Evolutionary conservation across 345 rosid species (phyloP).

Genomic region (Pistacia atlantica): DNA sequence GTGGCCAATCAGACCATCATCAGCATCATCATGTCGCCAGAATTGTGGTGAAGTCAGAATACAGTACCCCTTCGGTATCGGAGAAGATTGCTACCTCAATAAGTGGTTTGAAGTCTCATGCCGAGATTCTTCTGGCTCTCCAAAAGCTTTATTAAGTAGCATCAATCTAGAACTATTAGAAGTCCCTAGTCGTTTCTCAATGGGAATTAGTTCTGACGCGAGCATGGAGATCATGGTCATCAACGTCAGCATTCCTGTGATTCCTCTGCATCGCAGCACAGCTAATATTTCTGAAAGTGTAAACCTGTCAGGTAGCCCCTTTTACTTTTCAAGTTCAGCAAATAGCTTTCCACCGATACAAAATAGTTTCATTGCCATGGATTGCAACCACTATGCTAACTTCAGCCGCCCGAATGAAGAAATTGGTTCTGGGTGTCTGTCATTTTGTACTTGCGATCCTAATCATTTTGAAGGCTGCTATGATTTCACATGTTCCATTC

Average conservation of each 20-base stretch:
- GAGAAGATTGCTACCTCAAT: no score
- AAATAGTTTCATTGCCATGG: background rate
- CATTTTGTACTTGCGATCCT: background rate
- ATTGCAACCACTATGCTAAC: background rate
- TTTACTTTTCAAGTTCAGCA: fast-evolving
- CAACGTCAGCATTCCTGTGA: background rate
- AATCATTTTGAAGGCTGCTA: background rate
- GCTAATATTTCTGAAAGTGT: background rate
- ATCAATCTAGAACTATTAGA: no score
- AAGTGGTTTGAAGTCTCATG: no score
- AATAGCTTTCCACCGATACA: no score
- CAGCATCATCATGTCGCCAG: no score
- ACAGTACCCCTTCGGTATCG: no score
- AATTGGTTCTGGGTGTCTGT: background rate
- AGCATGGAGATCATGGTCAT: background rate
- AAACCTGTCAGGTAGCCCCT: background rate
- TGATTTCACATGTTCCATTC: background rate
- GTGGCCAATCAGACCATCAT: no score
- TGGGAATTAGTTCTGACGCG: no score
- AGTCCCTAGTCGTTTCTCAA: fast-evolving
- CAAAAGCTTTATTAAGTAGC: no score
- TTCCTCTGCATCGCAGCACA: background rate
- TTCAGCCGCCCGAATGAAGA: background rate
- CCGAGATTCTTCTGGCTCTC: no score
- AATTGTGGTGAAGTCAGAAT: no score